A percentile compares a stretch with the other conserved stretches of the same genome.
phyloP scores from a whole-genome alignment of 305 asterid species.

The Solanum chacoense region DNA sequence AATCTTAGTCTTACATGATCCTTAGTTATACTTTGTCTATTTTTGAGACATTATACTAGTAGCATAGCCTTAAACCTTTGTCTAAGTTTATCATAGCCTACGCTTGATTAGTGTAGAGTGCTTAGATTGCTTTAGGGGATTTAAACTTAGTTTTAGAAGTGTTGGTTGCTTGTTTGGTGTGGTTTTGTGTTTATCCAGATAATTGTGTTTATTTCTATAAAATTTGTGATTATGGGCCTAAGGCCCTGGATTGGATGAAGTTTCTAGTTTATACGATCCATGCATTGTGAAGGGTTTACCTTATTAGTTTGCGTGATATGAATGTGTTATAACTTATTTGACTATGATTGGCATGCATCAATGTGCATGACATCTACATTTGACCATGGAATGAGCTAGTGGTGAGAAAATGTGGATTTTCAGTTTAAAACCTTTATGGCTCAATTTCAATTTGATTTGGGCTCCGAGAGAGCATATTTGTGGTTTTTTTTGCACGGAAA shows the following conservation, averaged over 20 bases:
- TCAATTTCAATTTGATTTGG: neutral
- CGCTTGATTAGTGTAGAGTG: neutral
- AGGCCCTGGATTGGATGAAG: neutral
- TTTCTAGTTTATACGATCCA: neutral
- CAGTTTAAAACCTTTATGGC: neutral
- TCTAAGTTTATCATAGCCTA: neutral
- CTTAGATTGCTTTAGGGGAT: neutral
- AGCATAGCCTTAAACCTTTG: neutral
- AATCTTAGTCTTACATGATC: neutral
- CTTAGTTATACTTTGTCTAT: neutral
- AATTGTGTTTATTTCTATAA: neutral
- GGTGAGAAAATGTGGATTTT: neutral
- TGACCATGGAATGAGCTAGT: neutral
- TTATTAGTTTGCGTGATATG: neutral
- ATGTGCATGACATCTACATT: neutral
- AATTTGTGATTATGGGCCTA: neutral
- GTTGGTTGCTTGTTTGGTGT: neutral
- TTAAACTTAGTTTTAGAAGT: neutral
- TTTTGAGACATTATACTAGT: neutral
- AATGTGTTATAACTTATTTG: neutral
- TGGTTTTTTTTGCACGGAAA: neutral
- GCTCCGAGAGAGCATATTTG: neutral
- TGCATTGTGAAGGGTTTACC: neutral
- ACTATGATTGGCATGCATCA: neutral
- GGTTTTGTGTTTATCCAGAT: neutral